Conservation (phyloP, 305 asterid species). For the Withania somnifera region DNA sequence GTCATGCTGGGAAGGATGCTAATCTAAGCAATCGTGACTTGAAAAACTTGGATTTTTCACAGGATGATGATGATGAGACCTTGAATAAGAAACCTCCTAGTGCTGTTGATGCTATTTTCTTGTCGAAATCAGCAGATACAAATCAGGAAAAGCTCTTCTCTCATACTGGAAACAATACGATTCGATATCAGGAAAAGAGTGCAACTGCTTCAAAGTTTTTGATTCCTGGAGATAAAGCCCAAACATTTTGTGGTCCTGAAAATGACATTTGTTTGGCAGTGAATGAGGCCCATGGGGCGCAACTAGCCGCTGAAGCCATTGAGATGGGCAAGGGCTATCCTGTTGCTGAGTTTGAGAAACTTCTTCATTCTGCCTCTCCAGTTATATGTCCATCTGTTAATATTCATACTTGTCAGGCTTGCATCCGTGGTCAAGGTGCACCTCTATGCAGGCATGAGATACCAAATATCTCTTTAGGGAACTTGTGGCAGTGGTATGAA, state of each 20-base stretch:
- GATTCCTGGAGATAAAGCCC: background rate
- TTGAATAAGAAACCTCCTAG: background rate
- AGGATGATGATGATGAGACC: background rate
- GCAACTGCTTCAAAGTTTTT: constrained; percentile 2
- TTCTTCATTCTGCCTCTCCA: constrained; percentile 14
- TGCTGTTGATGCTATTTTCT: background rate
- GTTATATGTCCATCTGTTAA: constrained; percentile 3
- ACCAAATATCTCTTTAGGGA: constrained; percentile 15
- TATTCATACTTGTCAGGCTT: no score
- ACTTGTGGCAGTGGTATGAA: constrained; percentile 22
- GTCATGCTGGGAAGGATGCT: no score
- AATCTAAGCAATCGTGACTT: background rate
- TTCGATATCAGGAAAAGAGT: no score
- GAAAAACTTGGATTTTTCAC: background rate
- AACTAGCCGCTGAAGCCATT: constrained; percentile 8
- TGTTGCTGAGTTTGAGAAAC: constrained; percentile 18
- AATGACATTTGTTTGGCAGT: constrained; percentile 8
- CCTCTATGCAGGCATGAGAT: constrained; percentile 4
- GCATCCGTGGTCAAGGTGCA: background rate
- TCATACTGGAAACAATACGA: no score
- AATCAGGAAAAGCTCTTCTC: background rate
- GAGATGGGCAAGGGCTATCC: constrained; percentile 10
- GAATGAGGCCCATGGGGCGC: constrained; percentile 10
- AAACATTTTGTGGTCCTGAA: background rate
- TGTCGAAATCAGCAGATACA: constrained; percentile 1